These are phyloP conservation scores for Raphidocelis subcapitata DNA, from an alignment of 139 green algal genomes.

Conservation along the genomic window DNA sequence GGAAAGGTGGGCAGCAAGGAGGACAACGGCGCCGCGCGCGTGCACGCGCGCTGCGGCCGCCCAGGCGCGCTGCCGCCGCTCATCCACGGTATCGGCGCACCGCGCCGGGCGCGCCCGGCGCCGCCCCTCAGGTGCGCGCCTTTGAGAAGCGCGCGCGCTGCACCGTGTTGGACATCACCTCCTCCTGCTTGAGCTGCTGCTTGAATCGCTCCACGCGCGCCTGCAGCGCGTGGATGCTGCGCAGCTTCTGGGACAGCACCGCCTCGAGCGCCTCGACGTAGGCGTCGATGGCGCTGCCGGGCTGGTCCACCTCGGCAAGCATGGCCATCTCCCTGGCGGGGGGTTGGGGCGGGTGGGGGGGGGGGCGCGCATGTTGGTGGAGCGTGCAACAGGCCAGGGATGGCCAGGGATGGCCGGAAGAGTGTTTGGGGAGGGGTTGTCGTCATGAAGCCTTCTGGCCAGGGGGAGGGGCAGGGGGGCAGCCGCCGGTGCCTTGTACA, in stretches of 20 bases:
- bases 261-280: slow-evolving; percentile 71
- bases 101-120: not conserved
- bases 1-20: no score
- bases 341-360: no score
- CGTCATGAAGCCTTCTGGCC: no score
- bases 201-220: slow-evolving; percentile 63
- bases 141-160: slow-evolving; percentile 4
- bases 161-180: slow-evolving; percentile 50
- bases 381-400: no score
- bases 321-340: slow-evolving; percentile 57
- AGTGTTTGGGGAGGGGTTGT: no score
- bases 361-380: no score
- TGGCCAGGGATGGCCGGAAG: no score
- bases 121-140: not conserved
- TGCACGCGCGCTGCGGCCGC: not conserved
- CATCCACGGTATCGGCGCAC: no score
- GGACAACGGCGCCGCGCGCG: no score
- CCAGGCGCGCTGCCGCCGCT: not conserved
- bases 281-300: slow-evolving; percentile 71
- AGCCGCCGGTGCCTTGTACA: no score
- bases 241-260: slow-evolving; percentile 63
- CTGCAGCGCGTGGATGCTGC: slow-evolving; percentile 52
- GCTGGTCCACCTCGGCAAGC: slow-evolving; percentile 78
- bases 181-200: slow-evolving; percentile 61
- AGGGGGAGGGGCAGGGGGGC: no score